phyloP scores from a whole-genome alignment of 345 rosid species.

The Turnera subulata region DNA sequence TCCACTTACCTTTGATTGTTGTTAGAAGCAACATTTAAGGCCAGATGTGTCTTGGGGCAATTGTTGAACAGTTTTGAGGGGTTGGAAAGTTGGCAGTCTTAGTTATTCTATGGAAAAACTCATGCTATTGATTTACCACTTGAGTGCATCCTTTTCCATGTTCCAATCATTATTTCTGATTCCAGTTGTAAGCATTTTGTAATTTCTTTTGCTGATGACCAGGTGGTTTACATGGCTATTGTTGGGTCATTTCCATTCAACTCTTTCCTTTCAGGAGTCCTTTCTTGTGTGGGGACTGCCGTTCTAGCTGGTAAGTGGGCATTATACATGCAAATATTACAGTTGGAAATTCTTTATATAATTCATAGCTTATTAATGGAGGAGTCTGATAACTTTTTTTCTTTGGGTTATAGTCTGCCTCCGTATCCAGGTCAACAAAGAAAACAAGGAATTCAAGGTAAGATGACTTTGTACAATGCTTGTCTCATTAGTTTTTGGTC shows the following conservation, averaged over 20 bases:
- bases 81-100: too few relatives aligned
- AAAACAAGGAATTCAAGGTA: conserved; percentile 97
- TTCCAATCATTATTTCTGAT: too few relatives aligned
- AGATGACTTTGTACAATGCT: neutral
- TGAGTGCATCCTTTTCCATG: too few relatives aligned
- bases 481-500: too few relatives aligned
- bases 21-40: too few relatives aligned
- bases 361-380: neutral
- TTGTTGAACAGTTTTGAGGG: too few relatives aligned
- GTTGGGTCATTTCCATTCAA: conserved; percentile 99
- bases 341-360: too few relatives aligned
- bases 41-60: too few relatives aligned
- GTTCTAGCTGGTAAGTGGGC: conserved; percentile 86
- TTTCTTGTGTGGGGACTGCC: conserved; percentile 93
- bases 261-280: conserved; percentile 98
- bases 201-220: conserved; percentile 19
- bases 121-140: too few relatives aligned
- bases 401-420: conserved; percentile 69
- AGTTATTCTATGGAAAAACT: too few relatives aligned
- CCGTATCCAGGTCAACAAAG: conserved; percentile 98
- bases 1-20: too few relatives aligned
- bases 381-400: neutral
- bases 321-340: neutral
- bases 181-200: conserved; percentile 2
- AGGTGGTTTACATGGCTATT: conserved; percentile 92